Percentiles rank a stretch among this genome's conserved stretches.
phyloP scores from a whole-genome alignment of 2,329 filamentous ascomycete genomes.

The Epichloe brachyelytri region DNA sequence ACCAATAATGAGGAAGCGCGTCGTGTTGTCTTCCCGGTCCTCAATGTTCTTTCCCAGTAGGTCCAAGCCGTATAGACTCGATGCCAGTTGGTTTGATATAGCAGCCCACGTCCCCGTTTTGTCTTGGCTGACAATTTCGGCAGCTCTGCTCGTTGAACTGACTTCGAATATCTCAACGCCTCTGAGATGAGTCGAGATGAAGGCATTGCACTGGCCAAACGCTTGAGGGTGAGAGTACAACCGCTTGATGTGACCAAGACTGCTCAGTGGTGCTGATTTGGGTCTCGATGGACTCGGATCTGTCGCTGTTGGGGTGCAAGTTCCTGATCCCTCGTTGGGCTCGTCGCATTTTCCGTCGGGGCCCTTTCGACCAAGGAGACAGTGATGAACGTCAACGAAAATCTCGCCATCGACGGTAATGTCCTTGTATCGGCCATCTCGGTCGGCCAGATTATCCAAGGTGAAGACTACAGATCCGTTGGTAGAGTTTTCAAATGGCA shows the following conservation, averaged over 20 bases:
- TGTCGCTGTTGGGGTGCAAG: constrained; percentile 35
- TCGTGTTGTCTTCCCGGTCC: constrained; percentile 64
- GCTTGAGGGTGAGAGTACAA: constrained; percentile 93
- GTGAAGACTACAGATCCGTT: constrained; percentile 89
- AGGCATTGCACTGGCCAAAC: constrained; percentile 77
- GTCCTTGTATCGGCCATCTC: constrained; percentile 47
- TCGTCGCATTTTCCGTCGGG: constrained; percentile 16
- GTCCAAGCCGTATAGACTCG: constrained; percentile 51
- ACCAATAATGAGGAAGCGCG: constrained; percentile 59
- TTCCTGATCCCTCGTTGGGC: constrained; percentile 24
- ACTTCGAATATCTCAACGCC: constrained; percentile 71
- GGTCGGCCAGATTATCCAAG: constrained; percentile 76
- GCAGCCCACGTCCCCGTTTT: constrained; percentile 53
- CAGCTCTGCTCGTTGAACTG: constrained; percentile 73
- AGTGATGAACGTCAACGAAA: constrained; percentile 83
- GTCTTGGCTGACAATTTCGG: constrained; percentile 57
- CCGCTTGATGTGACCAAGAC: constrained; percentile 52
- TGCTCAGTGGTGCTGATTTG: constrained; percentile 32
- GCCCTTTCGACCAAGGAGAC: constrained; percentile 49
- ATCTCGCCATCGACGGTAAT: constrained; percentile 70
- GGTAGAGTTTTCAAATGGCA: constrained; percentile 92
- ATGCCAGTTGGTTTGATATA: constrained; percentile 65
- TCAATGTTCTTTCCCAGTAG: constrained; percentile 59
- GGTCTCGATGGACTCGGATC: constrained; percentile 32
- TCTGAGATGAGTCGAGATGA: constrained; percentile 57